Percentiles rank a stretch among this genome's conserved stretches.
phyloP scores from a whole-genome alignment of 768 basidiomycete genomes.

The Russula brevipes region DNA sequence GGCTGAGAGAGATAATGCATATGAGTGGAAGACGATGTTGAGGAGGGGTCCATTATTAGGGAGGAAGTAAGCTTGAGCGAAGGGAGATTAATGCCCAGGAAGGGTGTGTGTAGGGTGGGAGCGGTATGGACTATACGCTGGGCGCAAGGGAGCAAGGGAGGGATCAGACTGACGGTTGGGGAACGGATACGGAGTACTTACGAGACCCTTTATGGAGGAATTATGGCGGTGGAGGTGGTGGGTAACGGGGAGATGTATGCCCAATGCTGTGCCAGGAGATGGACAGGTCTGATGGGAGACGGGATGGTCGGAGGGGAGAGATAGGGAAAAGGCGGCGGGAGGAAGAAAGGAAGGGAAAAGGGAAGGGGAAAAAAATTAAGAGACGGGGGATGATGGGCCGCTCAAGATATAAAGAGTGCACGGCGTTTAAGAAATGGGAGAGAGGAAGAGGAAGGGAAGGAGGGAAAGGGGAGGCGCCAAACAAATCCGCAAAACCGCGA shows the following conservation, averaged over 20 bases:
- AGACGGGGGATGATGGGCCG: conserved; percentile 15
- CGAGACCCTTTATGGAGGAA: conserved; percentile 5
- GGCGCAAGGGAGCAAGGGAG: not conserved
- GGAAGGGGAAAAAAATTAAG: conserved; percentile 12
- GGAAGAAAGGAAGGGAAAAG: not conserved
- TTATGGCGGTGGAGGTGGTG: conserved; percentile 11
- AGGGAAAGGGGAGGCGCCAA: not conserved
- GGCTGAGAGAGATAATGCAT: conserved; percentile 19
- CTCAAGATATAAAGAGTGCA: conserved; percentile 16
- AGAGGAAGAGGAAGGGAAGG: not conserved
- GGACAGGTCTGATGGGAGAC: conserved; percentile 1
- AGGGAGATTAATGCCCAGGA: conserved; percentile 14
- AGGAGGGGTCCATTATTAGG: conserved; percentile 19
- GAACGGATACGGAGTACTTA: not conserved
- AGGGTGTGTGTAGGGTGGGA: conserved; percentile 6
- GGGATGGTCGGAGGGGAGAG: not conserved
- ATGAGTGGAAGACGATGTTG: conserved; percentile 11
- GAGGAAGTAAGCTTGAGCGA: conserved; percentile 8
- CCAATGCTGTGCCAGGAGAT: conserved; percentile 15
- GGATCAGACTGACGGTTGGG: conserved; percentile 5
- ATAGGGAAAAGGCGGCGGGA: not conserved
- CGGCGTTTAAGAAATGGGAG: conserved; percentile 17
- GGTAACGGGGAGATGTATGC: conserved; percentile 17
- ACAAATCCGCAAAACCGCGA: not conserved
- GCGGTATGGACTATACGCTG: conserved; percentile 19